phyloP scores from a whole-genome alignment of 108 stramenopile species.

The Skeletonema grethae region DNA sequence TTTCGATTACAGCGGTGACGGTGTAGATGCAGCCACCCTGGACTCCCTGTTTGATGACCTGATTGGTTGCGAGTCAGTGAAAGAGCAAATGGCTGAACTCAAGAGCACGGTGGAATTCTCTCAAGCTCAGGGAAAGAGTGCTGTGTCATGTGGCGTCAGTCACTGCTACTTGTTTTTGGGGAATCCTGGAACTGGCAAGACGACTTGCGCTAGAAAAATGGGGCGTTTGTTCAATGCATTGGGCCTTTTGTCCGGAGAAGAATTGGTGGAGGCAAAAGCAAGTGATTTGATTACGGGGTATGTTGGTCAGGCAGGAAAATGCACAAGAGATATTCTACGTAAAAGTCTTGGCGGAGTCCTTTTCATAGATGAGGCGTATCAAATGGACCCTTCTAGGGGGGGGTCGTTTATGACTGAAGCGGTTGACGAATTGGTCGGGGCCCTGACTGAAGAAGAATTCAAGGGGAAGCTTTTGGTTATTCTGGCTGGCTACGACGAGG shows the following conservation, averaged over 20 bases:
- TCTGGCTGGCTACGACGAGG: conserved; percentile 62
- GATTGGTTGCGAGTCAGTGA: conserved; percentile 22
- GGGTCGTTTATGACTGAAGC: conserved; percentile 73
- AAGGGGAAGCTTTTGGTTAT: conserved; percentile 69
- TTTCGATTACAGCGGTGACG: conserved; percentile 30
- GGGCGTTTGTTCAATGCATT: conserved; percentile 54
- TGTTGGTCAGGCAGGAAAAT: conserved; percentile 46
- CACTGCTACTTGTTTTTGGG: conserved; percentile 43
- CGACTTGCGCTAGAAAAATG: conserved; percentile 49
- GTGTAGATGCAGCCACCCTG: conserved; percentile 5
- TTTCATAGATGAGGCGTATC: conserved; percentile 80
- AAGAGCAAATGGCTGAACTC: conserved; percentile 13
- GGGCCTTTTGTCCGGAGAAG: conserved; percentile 61
- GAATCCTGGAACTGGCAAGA: conserved; percentile 30
- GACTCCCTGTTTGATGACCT: conserved; percentile 20
- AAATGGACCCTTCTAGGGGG: conserved; percentile 61
- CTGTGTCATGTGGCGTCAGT: conserved; percentile 19
- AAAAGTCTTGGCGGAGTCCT: conserved; percentile 75
- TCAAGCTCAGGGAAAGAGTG: conserved; percentile 8
- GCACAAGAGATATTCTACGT: conserved; percentile 54
- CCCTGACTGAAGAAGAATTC: conserved; percentile 62
- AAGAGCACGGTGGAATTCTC: conserved; percentile 13
- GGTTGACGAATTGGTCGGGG: conserved; percentile 74
- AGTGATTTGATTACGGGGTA: conserved; percentile 48
- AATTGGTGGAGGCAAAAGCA: conserved; percentile 53